phyloP scores from a whole-genome alignment of 2,329 filamentous ascomycete species.

The Ophiostoma sp. region DNA sequence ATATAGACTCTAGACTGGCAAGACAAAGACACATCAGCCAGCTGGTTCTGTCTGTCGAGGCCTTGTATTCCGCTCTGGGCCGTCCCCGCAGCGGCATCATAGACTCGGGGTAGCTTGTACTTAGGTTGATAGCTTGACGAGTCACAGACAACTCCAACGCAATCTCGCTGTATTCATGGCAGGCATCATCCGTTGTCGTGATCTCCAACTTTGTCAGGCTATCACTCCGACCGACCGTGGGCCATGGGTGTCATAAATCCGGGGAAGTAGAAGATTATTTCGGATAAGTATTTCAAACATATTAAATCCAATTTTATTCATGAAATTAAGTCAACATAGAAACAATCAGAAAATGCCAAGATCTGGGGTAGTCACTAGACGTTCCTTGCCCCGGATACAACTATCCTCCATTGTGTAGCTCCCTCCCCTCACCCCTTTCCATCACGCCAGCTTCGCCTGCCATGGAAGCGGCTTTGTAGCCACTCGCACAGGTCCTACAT shows the following conservation, averaged over 20 bases:
- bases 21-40: neutral
- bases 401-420: neutral
- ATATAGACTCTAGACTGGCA: neutral
- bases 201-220: neutral
- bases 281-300: neutral
- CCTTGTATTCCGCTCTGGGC: neutral
- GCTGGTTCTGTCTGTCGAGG: neutral
- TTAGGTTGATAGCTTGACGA: neutral
- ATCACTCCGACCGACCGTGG: neutral
- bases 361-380: neutral
- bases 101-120: neutral
- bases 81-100: neutral
- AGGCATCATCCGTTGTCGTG: neutral
- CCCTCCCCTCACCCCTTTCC: neutral
- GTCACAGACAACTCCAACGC: neutral
- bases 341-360: neutral
- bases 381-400: neutral
- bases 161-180: neutral
- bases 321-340: neutral
- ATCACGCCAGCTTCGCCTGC: slow-evolving; percentile 31
- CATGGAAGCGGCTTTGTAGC: slow-evolving; percentile 39
- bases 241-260: neutral
- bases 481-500: slow-evolving; percentile 37
- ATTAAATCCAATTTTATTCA: neutral
- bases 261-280: neutral